Conservation (phyloP, 78 protist species). For the Dictyostelium discoideum region DNA sequence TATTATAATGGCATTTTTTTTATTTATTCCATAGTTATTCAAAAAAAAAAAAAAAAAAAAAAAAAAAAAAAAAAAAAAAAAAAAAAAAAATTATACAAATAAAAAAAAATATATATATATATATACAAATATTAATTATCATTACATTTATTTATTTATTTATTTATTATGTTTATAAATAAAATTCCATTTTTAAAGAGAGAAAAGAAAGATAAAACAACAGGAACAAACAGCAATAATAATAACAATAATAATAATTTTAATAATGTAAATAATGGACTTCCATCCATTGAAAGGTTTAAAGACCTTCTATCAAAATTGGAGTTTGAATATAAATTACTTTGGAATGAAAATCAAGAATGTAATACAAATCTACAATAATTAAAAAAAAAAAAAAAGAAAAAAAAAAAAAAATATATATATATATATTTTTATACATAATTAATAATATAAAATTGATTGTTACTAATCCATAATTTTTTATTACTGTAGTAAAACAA, state of each 20-base stretch:
- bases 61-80: background rate
- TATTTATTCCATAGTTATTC: background rate
- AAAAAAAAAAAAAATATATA: too few species aligned
- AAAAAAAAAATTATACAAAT: too few species aligned
- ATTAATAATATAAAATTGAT: background rate
- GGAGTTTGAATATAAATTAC: conserved; percentile 51
- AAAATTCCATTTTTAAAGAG: background rate
- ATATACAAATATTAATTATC: background rate
- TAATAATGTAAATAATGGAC: background rate
- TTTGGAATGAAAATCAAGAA: conserved; percentile 74
- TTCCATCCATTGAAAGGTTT: conserved; percentile 58
- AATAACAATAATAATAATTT: background rate
- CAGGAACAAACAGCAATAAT: background rate
- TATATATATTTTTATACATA: background rate
- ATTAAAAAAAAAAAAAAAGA: too few species aligned
- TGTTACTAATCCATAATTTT: background rate
- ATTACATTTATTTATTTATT: background rate
- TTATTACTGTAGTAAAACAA: background rate
- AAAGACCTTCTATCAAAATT: conserved; percentile 31
- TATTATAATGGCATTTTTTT: background rate
- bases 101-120: too few species aligned
- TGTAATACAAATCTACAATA: background rate
- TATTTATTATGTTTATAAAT: background rate
- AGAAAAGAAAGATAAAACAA: background rate
- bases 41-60: background rate